Evolutionary conservation across 306 rosid species (phyloP), one percentile per base, ranked within the genome.

Genomic region (Gleditsia sinensis): DNA sequence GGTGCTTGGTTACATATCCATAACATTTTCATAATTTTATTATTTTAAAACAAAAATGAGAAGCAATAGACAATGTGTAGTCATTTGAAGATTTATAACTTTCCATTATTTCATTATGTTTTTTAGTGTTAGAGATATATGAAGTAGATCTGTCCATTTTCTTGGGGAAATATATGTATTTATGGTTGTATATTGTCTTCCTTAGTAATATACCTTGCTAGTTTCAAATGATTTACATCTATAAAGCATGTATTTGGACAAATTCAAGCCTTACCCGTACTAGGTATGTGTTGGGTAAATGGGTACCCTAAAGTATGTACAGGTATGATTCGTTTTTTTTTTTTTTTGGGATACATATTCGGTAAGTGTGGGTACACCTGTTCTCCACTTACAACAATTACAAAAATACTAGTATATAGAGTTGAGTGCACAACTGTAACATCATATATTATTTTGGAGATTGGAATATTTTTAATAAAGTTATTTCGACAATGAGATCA

Each of bases 111-210:
- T 21, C 32, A 53, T 53, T 53, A 53, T 14, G n/a, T 23, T 5
- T 30, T 59, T 45, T 21, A 21, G 10, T 46, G 32, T 46, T 50
- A 23, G 34, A 57, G 42, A 46, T 27, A 53, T 56, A 54, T 67
- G 49, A 58, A 66, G 58, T 54, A 53, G 74, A 32, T 62, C 54
- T 45, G 3, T 58, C 11, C 16, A 57, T n/a, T 69, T 48, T 69
- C n/a, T 19, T 64, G 53, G 28, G 61, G 67, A 69, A 33, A 9
- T 36, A 17, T 46, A 43, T 66, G 40, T 33, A 43, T 13, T 56
- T 12, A 62, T 65, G 23, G 64, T 66, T 58, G 71, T 67, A 30
- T 49, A 32, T 16, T 50, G 33, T 59, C 45, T 68, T 39, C 0
- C 10, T 20, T 40, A 21, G 67, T 51, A 58, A 16, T 27, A 27